Base-by-base conservation (phyloP, 1,284 basidiomycete genomes). In the Quambalaria eucalypti region DNA sequence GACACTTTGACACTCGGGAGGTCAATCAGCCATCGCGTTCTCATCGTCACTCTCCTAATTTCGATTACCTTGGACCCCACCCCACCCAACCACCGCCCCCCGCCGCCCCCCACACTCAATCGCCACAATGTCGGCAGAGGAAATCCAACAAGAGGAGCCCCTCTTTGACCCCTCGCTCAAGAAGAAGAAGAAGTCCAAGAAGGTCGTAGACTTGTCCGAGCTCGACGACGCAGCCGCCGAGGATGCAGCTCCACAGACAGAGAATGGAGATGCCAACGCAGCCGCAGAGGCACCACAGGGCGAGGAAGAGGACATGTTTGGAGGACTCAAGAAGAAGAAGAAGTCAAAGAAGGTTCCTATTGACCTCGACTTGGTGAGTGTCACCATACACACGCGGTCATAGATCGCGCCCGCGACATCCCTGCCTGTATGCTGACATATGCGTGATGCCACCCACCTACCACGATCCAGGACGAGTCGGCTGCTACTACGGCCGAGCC, bases 291-390 rank as follows among this genome's bases (percentile, higher is more conserved):
- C 51, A 39, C n/a, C n/a, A n/a, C n/a, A n/a, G n/a, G 53, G 53
- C 9, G 47, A 49, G 26, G 85, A 87, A 39, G 86, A 88, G 44
- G 82, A 86, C 51, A 86, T 90, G 83, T 90, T 90, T 71, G 87
- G 85, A 5, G 88, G 88, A 70, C 73, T 89, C 72, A 90, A 90
- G 82, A 90, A 90, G 81, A 90, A 90, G 78, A 90, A 88, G 55
- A 77, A 76, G 79, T 88, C 88, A 80, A 88, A 90, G 81, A 88
- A 88, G 77, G 86, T 90, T 54, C 86, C 86, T 4, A 81, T 88
- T 72, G 88, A 90, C 74, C 78, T 89, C 54, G 88, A 64, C 39
- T 51, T 66, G 48, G 59, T 56, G 50, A 56, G 62, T 55, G 29
- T 50, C 31, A 26, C 7, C 23, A 31, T 12, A 5, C 4, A 39